Conservation (phyloP, 495 filamentous ascomycete genomes). For the Lasiosphaeris hirsuta region DNA sequence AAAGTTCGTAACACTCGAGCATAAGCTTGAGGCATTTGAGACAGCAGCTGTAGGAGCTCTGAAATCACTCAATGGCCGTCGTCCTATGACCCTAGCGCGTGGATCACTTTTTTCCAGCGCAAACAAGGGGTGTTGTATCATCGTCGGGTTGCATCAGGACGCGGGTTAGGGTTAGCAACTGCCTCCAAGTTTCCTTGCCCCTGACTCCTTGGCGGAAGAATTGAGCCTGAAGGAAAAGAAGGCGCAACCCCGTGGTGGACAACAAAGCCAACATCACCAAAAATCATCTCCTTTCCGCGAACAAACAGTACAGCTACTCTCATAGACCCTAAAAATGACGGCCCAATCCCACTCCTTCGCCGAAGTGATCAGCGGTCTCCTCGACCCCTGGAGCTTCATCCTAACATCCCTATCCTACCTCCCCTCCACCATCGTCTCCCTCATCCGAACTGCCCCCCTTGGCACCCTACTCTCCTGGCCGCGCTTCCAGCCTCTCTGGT, state of each 20-base stretch:
- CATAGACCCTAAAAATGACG: background rate
- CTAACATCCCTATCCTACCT: constrained; percentile 33
- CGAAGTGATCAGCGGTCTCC: constrained; percentile 21
- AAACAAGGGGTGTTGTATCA: background rate
- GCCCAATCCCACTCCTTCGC: background rate
- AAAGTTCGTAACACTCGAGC: background rate
- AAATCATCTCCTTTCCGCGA: background rate
- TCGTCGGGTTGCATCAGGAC: background rate
- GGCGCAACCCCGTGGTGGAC: background rate
- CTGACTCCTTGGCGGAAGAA: background rate
- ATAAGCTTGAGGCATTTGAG: background rate
- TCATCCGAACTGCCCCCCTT: constrained; percentile 25
- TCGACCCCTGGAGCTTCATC: constrained; percentile 42
- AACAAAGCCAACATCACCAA: constrained; percentile 1
- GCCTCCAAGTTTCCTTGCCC: background rate
- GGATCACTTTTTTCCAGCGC: constrained; percentile 1
- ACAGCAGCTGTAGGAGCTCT: background rate
- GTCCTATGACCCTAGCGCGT: constrained; percentile 5
- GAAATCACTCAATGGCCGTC: background rate
- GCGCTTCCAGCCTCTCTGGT: constrained; percentile 43
- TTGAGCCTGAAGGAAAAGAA: background rate
- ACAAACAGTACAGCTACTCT: background rate
- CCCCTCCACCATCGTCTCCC: constrained; percentile 32
- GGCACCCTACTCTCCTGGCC: constrained; percentile 31
- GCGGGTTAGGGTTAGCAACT: constrained; percentile 7